Evolutionary conservation across 768 basidiomycete genomes (phyloP), one percentile per base, ranked within the genome.

Genomic region (Podaxis rugospora): DNA sequence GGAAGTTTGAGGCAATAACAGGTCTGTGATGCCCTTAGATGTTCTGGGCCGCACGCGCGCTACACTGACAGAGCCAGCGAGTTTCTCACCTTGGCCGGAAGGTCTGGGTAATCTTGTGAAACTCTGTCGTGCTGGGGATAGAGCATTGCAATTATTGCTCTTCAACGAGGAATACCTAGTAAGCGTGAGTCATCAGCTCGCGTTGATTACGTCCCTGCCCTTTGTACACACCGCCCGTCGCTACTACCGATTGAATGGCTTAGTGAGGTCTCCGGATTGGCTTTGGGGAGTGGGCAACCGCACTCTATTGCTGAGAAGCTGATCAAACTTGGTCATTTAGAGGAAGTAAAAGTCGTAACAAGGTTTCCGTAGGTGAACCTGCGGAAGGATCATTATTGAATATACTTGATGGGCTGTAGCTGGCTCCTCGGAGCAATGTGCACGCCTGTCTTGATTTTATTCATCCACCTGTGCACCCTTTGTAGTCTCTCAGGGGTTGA

Each of bases 231-330:
- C 88, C 85, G 85, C 88, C 87, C 83, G 86, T 88, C 86, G 83
- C 88, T 88, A 90, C 87, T 88, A 89, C 88, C 83, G 85, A 89
- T 89, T 87, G 88, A 89, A 88, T 85, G 85, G 88, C 86, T 89
- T 89, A 87, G 87, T 88, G 87, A 88, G 88, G 84, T 83, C 84
- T 88, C 80, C 81, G 84, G 85, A 89, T 87, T 78, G 84, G 81
- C 85, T 83, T 83, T 77, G 80, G 79, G 78, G 78, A 85, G 80
- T 83, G 73, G 75, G 76, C 69, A 72, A 78, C 76, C 74, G 76
- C 72, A 76, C 69, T 68, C 69, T 72, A 69, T 75, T 72, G 75
- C 73, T 62, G 55, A 62, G 61, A 87, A 86, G 84, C 75, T 82
- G 81, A 78, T 82, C 83, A 83, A 87, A 86, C 85, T 85, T 86